These are phyloP conservation scores for Meyerozyma smithsonii DNA, from an alignment of 1,139 yeast genomes.

Conservation along the genomic window DNA sequence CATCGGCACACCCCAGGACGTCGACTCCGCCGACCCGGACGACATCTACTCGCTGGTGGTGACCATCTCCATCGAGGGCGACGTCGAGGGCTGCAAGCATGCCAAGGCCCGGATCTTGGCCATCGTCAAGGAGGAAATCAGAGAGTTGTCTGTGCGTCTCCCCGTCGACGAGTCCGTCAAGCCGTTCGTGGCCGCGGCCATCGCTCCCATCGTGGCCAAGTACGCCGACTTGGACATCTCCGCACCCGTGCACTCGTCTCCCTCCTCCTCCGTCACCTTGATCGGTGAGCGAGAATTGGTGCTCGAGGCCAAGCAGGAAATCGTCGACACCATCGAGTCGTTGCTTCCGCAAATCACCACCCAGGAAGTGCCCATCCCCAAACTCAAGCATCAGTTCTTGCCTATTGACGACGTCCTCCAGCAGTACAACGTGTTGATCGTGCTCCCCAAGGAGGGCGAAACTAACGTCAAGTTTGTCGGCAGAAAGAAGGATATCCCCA, in stretches of 20 bases:
- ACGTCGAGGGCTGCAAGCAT: constrained; percentile 71
- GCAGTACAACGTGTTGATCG: constrained; percentile 58
- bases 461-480: constrained; percentile 64
- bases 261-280: constrained; percentile 31
- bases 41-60: constrained; percentile 53
- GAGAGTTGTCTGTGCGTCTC: constrained; percentile 47
- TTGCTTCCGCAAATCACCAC: constrained; percentile 34
- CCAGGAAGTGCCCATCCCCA: constrained; percentile 42
- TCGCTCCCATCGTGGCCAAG: constrained; percentile 19
- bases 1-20: constrained; percentile 48
- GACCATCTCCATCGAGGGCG: constrained; percentile 73
- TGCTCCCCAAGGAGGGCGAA: constrained; percentile 43
- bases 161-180: constrained; percentile 42
- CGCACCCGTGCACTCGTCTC: constrained; percentile 31
- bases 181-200: constrained; percentile 45
- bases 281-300: constrained; percentile 66
- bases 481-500: constrained; percentile 45
- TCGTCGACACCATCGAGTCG: constrained; percentile 42
- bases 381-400: constrained; percentile 40
- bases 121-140: constrained; percentile 74
- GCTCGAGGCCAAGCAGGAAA: constrained; percentile 41
- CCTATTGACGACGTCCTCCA: constrained; percentile 43
- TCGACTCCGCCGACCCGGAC: constrained; percentile 27
- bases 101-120: constrained; percentile 69
- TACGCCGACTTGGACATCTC: constrained; percentile 27